Base-by-base conservation (phyloP, 2,329 filamentous ascomycete genomes). In the Alternaria triticina region DNA sequence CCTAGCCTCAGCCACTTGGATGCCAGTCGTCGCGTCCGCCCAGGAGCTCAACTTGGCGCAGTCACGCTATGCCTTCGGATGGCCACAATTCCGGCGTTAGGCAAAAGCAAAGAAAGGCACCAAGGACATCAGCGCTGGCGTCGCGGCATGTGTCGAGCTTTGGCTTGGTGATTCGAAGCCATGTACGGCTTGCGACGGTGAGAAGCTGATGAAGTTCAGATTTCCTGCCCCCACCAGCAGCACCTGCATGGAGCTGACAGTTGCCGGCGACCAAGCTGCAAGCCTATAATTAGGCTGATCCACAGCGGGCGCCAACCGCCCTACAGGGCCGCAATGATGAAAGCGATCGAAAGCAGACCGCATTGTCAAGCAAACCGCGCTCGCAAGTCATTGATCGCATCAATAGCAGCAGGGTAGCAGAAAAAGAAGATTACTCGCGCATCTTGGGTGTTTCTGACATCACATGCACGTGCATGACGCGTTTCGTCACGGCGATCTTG, bases 401-500 rank as follows among this genome's bases (percentile, higher is more conserved):
- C 33, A 23, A 33, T 6, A 2, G n/a, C 4, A 8, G 22, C 28
- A 20, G 46, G n/a, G 9, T 5, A 15, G 22, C 22, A n/a, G 46
- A 22, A 13, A 28, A 47, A 50, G 27, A 33, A 46, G 44, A 55
- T 15, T 22, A 47, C 52, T 43, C 33, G 58, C 27, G 51, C 46
- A 54, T 17, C n/a, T 17, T 25, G 27, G 17, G 43, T 56, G 43
- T 40, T 30, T 56, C 65, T 71, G 70, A 73, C 70, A 72, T 73
- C 66, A 74, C 64, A 44, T 46, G 57, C 70, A 66, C 64, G 70
- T 70, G 69, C 72, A 74, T 73, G 71, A 74, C 73, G 71, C 63
- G 63, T 71, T 61, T 63, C 57, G 33, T 54, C 58, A 36, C 36
- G 56, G 33, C 52, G 56, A 52, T 61, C 68, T 60, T 62, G 56